phyloP scores from a whole-genome alignment of 2,329 filamentous ascomycete species.

The Alternaria arbusti region DNA sequence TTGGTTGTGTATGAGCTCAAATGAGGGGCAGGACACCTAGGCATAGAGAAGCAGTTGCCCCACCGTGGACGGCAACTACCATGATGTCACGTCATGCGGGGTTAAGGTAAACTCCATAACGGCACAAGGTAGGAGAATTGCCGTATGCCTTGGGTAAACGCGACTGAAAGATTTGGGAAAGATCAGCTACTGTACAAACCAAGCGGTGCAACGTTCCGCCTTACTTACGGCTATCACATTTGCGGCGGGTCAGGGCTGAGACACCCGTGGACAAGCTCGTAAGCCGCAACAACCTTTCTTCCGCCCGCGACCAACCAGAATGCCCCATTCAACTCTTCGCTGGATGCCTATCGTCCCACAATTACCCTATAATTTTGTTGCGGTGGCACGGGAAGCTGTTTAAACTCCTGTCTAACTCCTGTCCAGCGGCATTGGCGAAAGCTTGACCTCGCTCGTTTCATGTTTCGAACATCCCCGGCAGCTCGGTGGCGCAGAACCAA shows the following conservation, averaged over 20 bases:
- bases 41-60: not conserved
- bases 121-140: not conserved
- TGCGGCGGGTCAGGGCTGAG: not conserved
- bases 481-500: constrained; percentile 17
- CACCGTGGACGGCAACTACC: not conserved
- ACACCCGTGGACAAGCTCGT: not conserved
- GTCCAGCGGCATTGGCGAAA: constrained; percentile 25
- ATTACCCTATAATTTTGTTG: not conserved
- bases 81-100: constrained; percentile 14
- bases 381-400: constrained; percentile 1
- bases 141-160: not conserved
- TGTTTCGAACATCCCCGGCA: constrained; percentile 29
- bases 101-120: not conserved
- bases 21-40: constrained; percentile 17
- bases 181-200: not conserved
- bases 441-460: constrained; percentile 29
- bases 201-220: not conserved
- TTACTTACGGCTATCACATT: not conserved
- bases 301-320: not conserved
- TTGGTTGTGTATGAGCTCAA: not conserved
- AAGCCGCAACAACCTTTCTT: not conserved
- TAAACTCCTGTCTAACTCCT: not conserved
- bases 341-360: not conserved
- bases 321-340: not conserved
- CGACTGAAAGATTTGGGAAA: not conserved